Evolutionary conservation across 2,329 filamentous ascomycete species (phyloP).

Genomic region (Ciborinia camelliae): DNA sequence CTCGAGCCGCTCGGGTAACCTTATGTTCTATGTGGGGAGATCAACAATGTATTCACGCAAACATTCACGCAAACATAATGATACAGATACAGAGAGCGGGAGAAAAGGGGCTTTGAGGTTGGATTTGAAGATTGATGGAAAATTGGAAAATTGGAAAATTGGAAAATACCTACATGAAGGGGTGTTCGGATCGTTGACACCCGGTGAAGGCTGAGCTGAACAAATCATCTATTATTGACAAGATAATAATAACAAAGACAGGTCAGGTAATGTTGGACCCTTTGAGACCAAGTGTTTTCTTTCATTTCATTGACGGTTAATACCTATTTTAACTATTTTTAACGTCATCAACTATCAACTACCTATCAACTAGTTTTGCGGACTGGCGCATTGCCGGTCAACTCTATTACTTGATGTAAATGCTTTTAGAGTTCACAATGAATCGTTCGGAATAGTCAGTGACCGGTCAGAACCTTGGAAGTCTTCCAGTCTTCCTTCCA

Average conservation of each 20-base stretch:
- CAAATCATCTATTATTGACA: too few relatives aligned
- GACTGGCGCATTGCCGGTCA: neutral
- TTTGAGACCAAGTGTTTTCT: neutral
- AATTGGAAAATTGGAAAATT: too few relatives aligned
- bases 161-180: too few relatives aligned
- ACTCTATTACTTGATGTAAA: conserved; percentile 2
- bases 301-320: too few relatives aligned
- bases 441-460: neutral
- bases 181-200: neutral
- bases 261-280: too few relatives aligned
- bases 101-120: neutral
- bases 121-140: neutral
- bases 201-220: neutral
- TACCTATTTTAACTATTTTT: neutral
- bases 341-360: neutral
- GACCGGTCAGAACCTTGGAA: neutral
- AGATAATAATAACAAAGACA: neutral
- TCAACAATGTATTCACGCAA: neutral
- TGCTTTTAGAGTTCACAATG: neutral
- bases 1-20: neutral
- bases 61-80: neutral
- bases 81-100: too few relatives aligned
- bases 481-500: too few relatives aligned
- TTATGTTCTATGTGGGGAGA: neutral
- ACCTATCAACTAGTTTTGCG: neutral